Percentiles rank a stretch among this genome's conserved stretches.
phyloP scores from a whole-genome alignment of 129 eudicot genomes.

The Flaveria trinervia region DNA sequence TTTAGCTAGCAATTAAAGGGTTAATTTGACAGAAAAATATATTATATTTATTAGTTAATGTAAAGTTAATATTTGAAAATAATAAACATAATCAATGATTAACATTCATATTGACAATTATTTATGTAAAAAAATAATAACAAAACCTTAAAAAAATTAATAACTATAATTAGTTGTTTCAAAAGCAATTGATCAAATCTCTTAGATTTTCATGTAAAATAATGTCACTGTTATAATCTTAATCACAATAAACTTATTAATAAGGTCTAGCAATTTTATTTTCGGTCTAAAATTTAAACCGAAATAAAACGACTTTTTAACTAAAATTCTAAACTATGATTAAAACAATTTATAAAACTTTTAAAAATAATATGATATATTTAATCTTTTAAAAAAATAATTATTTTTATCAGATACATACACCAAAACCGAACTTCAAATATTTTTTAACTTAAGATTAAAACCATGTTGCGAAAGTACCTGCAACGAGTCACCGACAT shows the following conservation, averaged over 20 bases:
- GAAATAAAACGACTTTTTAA: no score
- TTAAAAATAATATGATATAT: no score
- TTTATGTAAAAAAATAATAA: no score
- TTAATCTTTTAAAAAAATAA: no score
- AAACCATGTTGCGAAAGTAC: background rate
- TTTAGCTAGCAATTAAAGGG: background rate
- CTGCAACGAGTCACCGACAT: conserved; percentile 49
- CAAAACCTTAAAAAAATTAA: background rate
- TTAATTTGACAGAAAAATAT: background rate
- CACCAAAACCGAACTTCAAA: no score
- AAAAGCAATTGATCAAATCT: background rate
- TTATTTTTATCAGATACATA: no score
- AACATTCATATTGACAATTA: background rate
- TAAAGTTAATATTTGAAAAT: background rate
- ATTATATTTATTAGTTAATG: background rate
- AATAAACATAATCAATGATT: background rate
- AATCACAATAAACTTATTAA: no score
- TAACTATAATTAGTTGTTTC: background rate
- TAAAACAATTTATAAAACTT: no score
- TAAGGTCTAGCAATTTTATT: no score
- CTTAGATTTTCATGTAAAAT: background rate
- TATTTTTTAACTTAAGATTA: background rate
- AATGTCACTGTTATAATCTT: no score
- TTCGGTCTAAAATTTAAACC: no score
- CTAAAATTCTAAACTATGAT: no score